These are phyloP conservation scores for Cantharellus cinnabarinus DNA, from an alignment of 768 basidiomycete genomes.

Conservation along the genomic window DNA sequence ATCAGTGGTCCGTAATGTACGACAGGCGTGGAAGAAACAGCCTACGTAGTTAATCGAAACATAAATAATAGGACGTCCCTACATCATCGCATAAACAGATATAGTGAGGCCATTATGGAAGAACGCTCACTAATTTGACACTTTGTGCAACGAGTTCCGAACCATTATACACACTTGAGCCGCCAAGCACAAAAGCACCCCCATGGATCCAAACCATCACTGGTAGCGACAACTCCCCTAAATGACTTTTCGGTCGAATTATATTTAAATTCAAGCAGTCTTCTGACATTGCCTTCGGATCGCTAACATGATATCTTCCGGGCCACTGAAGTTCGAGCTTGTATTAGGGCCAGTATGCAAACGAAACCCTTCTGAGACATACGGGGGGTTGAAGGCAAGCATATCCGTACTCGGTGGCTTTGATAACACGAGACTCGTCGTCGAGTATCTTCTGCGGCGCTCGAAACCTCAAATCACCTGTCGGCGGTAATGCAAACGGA, in stretches of 20 bases:
- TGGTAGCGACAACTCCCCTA: not conserved
- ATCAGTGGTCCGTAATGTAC: not conserved
- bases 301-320: not conserved
- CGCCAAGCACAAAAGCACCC: not conserved
- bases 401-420: not conserved
- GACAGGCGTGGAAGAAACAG: not conserved
- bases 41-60: slow-evolving; percentile 5
- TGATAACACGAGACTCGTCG: not conserved
- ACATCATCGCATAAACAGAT: not conserved
- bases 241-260: not conserved
- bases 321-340: not conserved
- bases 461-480: not conserved
- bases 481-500: not conserved
- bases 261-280: not conserved
- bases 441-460: not conserved
- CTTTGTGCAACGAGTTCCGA: not conserved
- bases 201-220: slow-evolving; percentile 2
- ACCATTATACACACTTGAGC: not conserved
- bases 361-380: not conserved
- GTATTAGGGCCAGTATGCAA: not conserved
- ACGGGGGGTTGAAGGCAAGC: not conserved
- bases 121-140: not conserved
- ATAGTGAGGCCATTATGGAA: not conserved
- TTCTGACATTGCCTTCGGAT: not conserved
- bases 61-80: not conserved